phyloP scores from a whole-genome alignment of 768 basidiomycete species.

The Russula virescens region DNA sequence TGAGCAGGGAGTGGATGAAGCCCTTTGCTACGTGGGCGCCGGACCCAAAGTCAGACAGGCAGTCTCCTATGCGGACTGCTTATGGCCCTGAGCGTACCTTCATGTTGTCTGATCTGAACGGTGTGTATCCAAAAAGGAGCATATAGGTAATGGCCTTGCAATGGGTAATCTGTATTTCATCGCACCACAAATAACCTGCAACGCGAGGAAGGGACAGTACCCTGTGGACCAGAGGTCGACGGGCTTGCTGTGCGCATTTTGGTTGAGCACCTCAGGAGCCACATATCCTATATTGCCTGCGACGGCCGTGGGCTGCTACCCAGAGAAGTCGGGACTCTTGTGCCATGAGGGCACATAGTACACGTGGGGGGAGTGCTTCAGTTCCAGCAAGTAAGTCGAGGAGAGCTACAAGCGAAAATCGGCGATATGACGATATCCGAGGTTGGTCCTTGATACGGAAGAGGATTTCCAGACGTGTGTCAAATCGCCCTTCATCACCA shows the following conservation, averaged over 20 bases:
- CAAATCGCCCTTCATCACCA: neutral
- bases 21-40: conserved; percentile 56
- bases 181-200: too few relatives aligned
- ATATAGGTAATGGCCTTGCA: conserved; percentile 90
- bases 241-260: conserved; percentile 79
- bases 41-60: too few relatives aligned
- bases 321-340: conserved; percentile 74
- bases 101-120: conserved; percentile 82
- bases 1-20: conserved; percentile 50
- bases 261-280: conserved; percentile 81
- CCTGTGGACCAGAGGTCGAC: conserved; percentile 95
- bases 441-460: conserved; percentile 70
- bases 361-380: neutral
- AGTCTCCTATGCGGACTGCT: too few relatives aligned
- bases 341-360: conserved; percentile 38
- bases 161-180: neutral
- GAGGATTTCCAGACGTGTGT: conserved; percentile 89
- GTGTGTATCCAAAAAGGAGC: conserved; percentile 90
- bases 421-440: conserved; percentile 91
- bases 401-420: conserved; percentile 93
- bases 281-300: conserved; percentile 87
- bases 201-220: conserved; percentile 38
- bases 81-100: too few relatives aligned
- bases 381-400: neutral
- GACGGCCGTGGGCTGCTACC: conserved; percentile 62